Conservation (phyloP, 2,329 filamentous ascomycete genomes). For the Diaporthe citrichinensis region DNA sequence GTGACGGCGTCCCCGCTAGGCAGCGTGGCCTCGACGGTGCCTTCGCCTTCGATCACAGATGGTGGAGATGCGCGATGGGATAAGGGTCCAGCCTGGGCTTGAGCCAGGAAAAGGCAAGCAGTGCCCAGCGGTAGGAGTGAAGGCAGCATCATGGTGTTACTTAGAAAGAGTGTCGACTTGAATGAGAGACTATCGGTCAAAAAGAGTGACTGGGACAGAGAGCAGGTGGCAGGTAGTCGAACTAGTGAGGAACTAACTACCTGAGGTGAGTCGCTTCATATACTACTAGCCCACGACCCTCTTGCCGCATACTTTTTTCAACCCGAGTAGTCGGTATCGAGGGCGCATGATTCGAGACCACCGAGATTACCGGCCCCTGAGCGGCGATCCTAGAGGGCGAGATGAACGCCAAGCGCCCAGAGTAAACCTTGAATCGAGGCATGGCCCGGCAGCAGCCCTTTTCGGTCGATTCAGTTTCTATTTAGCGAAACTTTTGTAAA, state of each 20-base stretch:
- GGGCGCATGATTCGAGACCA: slow-evolving; percentile 31
- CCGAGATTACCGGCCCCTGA: slow-evolving; percentile 29
- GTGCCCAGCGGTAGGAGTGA: slow-evolving; percentile 2
- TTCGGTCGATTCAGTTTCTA: slow-evolving; percentile 6
- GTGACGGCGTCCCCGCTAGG: slow-evolving; percentile 29
- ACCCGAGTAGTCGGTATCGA: slow-evolving; percentile 16
- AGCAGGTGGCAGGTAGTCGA: not conserved
- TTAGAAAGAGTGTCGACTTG: not conserved
- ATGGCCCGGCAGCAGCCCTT: slow-evolving; percentile 4
- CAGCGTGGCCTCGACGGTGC: slow-evolving; percentile 23
- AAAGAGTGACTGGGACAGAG: not conserved
- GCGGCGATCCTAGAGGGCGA: slow-evolving; percentile 5
- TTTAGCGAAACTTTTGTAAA: slow-evolving; percentile 33
- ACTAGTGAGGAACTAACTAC: not conserved
- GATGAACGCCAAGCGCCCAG: slow-evolving; percentile 29
- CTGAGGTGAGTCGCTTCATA: not conserved
- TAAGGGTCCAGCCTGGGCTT: slow-evolving; percentile 16
- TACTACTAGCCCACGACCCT: not conserved
- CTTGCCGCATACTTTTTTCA: not conserved
- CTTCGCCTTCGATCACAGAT: slow-evolving; percentile 11
- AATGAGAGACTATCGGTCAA: slow-evolving; percentile 5
- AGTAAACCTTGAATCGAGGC: slow-evolving; percentile 30
- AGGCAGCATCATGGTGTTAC: not conserved
- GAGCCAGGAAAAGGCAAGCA: slow-evolving; percentile 9
- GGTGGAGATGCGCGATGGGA: not conserved